Evolutionary conservation across 2,329 filamentous ascomycete species (phyloP), one percentile per base, ranked within the genome.

Genomic region (Aspergillus luchuensis): DNA sequence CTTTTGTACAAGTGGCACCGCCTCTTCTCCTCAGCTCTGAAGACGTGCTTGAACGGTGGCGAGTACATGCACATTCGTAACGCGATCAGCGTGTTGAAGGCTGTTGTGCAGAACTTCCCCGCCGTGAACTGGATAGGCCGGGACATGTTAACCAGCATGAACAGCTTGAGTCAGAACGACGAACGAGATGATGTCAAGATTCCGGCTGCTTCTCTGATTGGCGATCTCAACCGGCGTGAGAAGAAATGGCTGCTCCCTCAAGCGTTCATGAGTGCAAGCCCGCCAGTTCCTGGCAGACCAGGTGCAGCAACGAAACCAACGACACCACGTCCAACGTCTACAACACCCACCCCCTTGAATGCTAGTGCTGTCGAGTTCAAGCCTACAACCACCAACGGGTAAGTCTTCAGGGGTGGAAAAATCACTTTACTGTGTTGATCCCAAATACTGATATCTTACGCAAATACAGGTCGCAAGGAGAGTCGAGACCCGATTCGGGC

Each of bases 41-140:
- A 92, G 73, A 85, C 85, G 39, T 97, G 94, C 73, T 83, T 99
- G 50, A 87, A 87, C 17, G 89, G 89, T 28, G 88, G 86, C 33
- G 94, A 98, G 76, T 99, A 95, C 85, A 97, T 97, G 90, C 93
- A 97, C 75, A 96, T 98, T 72, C 89, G 94, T 58, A 99, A 99
- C 73, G 92, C 92, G 48, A 96, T 98, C 67, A 95, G 90, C 60
- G 84, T 98, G 4, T 82, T 99, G 61, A 96, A 95, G 73, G 85
- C 87, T 10, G 84, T 97, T 51, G 85, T 91, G 23, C 87, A 92
- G 54, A 85, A 88, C 69, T 99, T 97, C 82, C 96, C 95, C 4
- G 89, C 89, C 15, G 87, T 98, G 60, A 92, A 96, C 71, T 95
- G 92, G 75, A 94, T 96, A 84, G 95, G 91, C 36, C 71, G 71